Base-by-base conservation (phyloP, 1,284 basidiomycete species). In the Ceratorhiza oryzae-sativae region DNA sequence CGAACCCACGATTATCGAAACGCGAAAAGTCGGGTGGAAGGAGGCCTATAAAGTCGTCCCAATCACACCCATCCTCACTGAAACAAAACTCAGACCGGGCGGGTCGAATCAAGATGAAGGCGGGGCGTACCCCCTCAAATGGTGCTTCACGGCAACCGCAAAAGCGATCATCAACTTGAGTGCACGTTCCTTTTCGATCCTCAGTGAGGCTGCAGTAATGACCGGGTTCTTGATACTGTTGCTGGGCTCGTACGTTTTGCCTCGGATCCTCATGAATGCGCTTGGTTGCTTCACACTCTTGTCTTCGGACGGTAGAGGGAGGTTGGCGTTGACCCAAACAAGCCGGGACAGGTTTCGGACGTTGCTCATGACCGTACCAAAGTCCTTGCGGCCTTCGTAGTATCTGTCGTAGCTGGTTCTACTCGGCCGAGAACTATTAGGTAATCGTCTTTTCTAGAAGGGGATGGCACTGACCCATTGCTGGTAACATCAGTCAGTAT, bases 361-460 rank as follows among this genome's bases (percentile, higher is more conserved):
- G 75, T 88, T 87, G 30, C 89, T 84, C 13, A 84, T 86, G 75
- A 93, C 78, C 5, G 84, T 78, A 0, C 86, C 86, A 80, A 95
- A 96, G 68, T 90, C 87, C 80, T 93, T 95, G 74, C 94, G 86
- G 49, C 94, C 95, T 82, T 95, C 91, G 84, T 89, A 91, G 77
- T 88, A 73, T 27, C 62, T 20, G n/a, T 60, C 56, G 39, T 56
- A 72, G 55, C 61, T 55, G 8, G 63, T 67, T 56, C 61, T 68
- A 20, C 20, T n/a, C 12, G 27, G 36, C 34, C 5, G 92, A 10
- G 90, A 92, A 27, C 90, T 90, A 20, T 90, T 92, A 75, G 30
- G 55, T n/a, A 23, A 42, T 34, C 42, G 6, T 32, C 32, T 23
- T 51, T 45, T 18, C 15, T 58, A 30, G 73, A 51, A 30, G 72